Percentiles rank a stretch among this genome's conserved stretches.
Conservation (phyloP, 176 grass and related monocot genomes). For the Oryza nivara region DNA sequence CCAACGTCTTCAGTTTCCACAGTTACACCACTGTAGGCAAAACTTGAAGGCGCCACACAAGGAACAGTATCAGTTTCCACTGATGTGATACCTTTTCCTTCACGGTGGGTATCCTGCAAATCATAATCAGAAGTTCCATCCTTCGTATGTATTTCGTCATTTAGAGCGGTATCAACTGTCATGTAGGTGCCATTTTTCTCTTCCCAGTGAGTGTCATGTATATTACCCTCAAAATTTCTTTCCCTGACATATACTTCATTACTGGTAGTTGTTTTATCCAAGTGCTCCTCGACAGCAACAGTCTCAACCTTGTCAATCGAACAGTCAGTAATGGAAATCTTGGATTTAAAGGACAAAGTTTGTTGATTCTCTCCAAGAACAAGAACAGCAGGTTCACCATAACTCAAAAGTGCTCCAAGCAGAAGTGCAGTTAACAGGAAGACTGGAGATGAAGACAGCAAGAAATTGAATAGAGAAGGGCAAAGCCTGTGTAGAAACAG, state of each 20-base stretch:
- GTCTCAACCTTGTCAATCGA: slow-evolving; percentile 14
- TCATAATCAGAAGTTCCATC: neutral
- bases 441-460: slow-evolving; percentile 51
- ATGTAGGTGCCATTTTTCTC: slow-evolving; percentile 7
- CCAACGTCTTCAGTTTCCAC: slow-evolving; percentile 31
- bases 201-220: neutral
- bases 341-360: slow-evolving; percentile 3
- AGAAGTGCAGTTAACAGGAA: slow-evolving; percentile 63
- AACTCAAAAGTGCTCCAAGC: slow-evolving; percentile 63
- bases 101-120: slow-evolving; percentile 6
- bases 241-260: slow-evolving; percentile 14
- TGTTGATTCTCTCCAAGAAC: slow-evolving; percentile 6
- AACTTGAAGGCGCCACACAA: slow-evolving; percentile 18
- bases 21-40: neutral
- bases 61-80: neutral
- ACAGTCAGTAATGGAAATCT: neutral
- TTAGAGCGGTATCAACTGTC: slow-evolving; percentile 14
- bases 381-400: slow-evolving; percentile 43
- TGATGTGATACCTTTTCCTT: slow-evolving; percentile 15
- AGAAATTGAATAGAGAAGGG: slow-evolving; percentile 32
- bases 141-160: slow-evolving; percentile 6
- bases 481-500: slow-evolving; percentile 45
- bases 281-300: neutral
- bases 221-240: neutral
- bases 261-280: neutral